Evolutionary conservation across 805 yeast species (phyloP), one percentile per base, ranked within the genome.

Genomic region (Ogataea pilisensis): DNA sequence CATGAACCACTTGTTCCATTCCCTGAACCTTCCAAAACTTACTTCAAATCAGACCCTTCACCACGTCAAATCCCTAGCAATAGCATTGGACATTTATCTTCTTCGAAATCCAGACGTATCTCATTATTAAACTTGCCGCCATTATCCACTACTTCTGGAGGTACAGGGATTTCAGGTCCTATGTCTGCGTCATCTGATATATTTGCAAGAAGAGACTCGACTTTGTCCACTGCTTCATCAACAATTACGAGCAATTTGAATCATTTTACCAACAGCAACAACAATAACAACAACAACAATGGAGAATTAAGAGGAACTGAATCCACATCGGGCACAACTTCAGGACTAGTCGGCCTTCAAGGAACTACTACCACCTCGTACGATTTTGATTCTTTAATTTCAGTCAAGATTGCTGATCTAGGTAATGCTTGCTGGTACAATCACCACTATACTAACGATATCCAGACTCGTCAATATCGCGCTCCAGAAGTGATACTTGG

Each of bases 341-440:
- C 26, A 24, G 29, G 29, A 12, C 29, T 5, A 8, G 9, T 27
- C n/a, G 29, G 18, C n/a, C 19, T 32, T 32, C 37, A 16, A 24
- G 31, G 19, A 16, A n/a, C 11, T 22, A 22, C 31, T 8, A 5
- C 37, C 7, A 13, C 33, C 1, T 18, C 34, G 12, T 30, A 47
- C 31, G 62, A 57, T 16, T 55, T 63, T 43, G 63, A 57, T 28
- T 61, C 61, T 16, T 43, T 63, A 14, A 64, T 65, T 14, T 60
- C 63, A 9, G 76, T 80, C 28, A 81, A 81, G 49, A 72, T 81
- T 30, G 86, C 86, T 3, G 87, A 81, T 58, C 66, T 81, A 45
- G 87, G 87, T 26, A 81, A 81, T 55, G 83, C 85, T 3, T 80
- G 85, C 58, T 79, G 81, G 78, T 63, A 67, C 21, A 66, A 74